Percentiles rank a stretch among this genome's conserved stretches.
Conservation (phyloP, 768 basidiomycete species). For the Termitomyces eurrhizus region DNA sequence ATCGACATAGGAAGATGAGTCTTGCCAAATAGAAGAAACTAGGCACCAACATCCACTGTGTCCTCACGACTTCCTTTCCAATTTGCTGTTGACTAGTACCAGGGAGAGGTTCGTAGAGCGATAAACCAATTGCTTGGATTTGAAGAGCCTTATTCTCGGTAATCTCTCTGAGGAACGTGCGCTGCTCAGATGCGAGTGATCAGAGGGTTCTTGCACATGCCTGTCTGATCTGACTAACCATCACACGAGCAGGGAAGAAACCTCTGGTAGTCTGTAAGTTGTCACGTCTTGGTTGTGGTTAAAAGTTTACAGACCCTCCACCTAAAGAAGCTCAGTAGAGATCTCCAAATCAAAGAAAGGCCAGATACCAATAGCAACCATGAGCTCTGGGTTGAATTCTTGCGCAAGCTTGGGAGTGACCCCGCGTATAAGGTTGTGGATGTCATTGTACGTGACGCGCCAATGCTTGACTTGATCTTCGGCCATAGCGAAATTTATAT, state of each 20-base stretch:
- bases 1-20: constrained; percentile 5
- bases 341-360: constrained; percentile 2
- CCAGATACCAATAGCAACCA: constrained; percentile 75
- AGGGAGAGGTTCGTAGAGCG: constrained; percentile 87
- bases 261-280: constrained; percentile 47
- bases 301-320: constrained; percentile 64
- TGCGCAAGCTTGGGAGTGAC: constrained; percentile 63
- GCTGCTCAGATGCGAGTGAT: constrained; percentile 33
- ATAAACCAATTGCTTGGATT: constrained; percentile 95
- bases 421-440: constrained; percentile 81
- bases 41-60: constrained; percentile 86
- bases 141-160: constrained; percentile 75
- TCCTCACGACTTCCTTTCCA: constrained; percentile 84
- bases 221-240: constrained; percentile 39
- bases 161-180: constrained; percentile 78
- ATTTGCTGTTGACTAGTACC: constrained; percentile 71
- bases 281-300: constrained; percentile 13
- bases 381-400: constrained; percentile 81
- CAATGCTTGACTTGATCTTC: constrained; percentile 50
- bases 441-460: constrained; percentile 85
- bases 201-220: constrained; percentile 4
- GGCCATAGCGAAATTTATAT: constrained; percentile 8
- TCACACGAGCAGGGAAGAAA: constrained; percentile 92
- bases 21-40: constrained; percentile 1
- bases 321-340: constrained; percentile 37